Percentiles rank a stretch among this genome's conserved stretches.
Conservation (phyloP, 2,329 filamentous ascomycete species). For the Stemphylium beticola region DNA sequence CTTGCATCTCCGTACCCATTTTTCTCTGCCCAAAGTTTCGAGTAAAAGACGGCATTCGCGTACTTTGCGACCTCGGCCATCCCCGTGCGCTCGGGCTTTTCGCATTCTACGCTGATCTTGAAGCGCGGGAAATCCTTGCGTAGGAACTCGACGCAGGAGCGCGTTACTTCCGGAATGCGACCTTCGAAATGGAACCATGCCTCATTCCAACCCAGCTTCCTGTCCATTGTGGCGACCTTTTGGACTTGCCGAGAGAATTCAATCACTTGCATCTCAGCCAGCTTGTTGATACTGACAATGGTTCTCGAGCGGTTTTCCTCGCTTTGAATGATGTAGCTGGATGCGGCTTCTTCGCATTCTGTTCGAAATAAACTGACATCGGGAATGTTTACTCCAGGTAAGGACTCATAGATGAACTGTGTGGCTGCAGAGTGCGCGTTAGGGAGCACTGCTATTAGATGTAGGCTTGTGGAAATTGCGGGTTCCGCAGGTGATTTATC, state of each 20-base stretch:
- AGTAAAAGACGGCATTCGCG: conserved; percentile 77
- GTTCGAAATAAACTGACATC: conserved; percentile 65
- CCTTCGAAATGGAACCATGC: conserved; percentile 79
- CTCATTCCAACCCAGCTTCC: not conserved
- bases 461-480: conserved; percentile 25
- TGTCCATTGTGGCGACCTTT: not conserved
- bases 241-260: conserved; percentile 59
- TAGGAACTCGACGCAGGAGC: conserved; percentile 66
- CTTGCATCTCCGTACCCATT: conserved; percentile 13
- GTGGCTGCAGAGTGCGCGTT: conserved; percentile 58
- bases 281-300: conserved; percentile 71
- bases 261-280: conserved; percentile 69
- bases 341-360: conserved; percentile 63
- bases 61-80: conserved; percentile 65
- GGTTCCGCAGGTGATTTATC: not conserved
- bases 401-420: conserved; percentile 60
- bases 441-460: conserved; percentile 60
- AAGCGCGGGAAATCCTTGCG: conserved; percentile 42
- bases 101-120: conserved; percentile 72
- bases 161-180: conserved; percentile 66
- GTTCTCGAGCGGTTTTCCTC: conserved; percentile 66
- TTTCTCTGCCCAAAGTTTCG: conserved; percentile 69
- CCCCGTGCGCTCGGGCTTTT: conserved; percentile 69
- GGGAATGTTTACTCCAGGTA: conserved; percentile 58
- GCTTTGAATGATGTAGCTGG: conserved; percentile 73